Evolutionary conservation across 495 filamentous ascomycete species (phyloP), one percentile per base, ranked within the genome.

Genomic region (Hyaloscypha variabilis): DNA sequence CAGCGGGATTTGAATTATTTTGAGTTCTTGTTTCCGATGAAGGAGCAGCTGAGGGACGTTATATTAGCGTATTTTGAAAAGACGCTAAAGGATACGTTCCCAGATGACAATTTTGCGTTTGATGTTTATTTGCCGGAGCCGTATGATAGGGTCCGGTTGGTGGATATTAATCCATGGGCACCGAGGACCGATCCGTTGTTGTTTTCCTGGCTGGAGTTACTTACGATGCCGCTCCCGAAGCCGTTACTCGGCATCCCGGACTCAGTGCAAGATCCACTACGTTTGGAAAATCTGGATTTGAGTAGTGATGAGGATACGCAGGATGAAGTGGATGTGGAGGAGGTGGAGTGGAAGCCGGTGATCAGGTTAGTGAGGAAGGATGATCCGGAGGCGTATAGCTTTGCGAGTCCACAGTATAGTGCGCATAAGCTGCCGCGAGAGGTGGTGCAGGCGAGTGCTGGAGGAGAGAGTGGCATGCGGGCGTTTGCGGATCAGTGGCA

Each of bases 111-210:
- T 74, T 98, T 95, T 64, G 86, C 87, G 0, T 97, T 99, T 67
- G 95, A 99, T 75, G 90, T 90, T 25, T 98, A 97, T 69, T 82
- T 98, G 13, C 94, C 92, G 4, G 87, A 89, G 54, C 90, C 91
- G 5, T 85, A 90, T 62, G 83, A 89, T 68, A 79, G 88, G 24
- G 92, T 96, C 0, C 89, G 94, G 80, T 78, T 99, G 28, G 87
- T 98, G 36, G 95, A 99, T 74, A 88, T 99, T 59, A 98, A 99
- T 68, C 92, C 95, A 0, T 99, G 95, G 91, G 96, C 95, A 13
- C 87, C 85, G 58, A 76, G 92, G 62, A 99, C 95, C 0, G 95
- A 99, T 74, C 87, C 91, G 11, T 73, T 97, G 52, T 78, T 98
- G 19, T 99, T 97, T 73, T 89, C 87, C 58, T 99, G 95, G 95